A percentile compares a stretch with the other conserved stretches of the same genome.
phyloP scores from a whole-genome alignment of 2,329 filamentous ascomycete species.

The Canariomyces notabilis region DNA sequence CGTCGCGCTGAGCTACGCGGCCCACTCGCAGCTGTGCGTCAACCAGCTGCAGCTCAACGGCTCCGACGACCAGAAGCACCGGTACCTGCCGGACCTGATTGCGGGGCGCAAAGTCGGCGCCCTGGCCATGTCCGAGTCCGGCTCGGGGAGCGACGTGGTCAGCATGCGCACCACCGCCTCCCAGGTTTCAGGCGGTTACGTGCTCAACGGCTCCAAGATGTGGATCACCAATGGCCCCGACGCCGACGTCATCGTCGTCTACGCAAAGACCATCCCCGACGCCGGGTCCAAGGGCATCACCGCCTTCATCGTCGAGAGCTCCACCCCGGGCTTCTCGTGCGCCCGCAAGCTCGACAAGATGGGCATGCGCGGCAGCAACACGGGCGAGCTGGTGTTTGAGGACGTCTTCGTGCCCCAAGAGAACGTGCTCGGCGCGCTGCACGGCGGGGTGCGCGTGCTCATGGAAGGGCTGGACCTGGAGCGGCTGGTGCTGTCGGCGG shows the following conservation, averaged over 20 bases:
- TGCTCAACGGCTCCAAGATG: conserved; percentile 92
- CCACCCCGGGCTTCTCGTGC: conserved; percentile 70
- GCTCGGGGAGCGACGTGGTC: conserved; percentile 87
- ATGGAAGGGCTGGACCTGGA: conserved; percentile 97
- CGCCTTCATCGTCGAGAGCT: conserved; percentile 80
- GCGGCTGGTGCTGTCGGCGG: conserved; percentile 83
- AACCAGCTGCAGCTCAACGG: conserved; percentile 95
- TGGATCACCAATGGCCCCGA: conserved; percentile 99
- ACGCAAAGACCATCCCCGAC: conserved; percentile 84
- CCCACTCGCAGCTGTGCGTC: conserved; percentile 92
- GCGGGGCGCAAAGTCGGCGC: conserved; percentile 78
- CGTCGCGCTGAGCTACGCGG: conserved; percentile 87
- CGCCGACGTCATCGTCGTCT: conserved; percentile 90
- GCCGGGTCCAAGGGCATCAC: conserved; percentile 86
- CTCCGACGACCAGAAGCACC: conserved; percentile 68
- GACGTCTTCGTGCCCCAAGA: conserved; percentile 80
- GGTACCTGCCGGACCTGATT: conserved; percentile 75
- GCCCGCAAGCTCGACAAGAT: conserved; percentile 94
- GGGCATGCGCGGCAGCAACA: conserved; percentile 96
- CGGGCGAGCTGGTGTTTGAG: conserved; percentile 88
- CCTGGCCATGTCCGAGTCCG: conserved; percentile 91
- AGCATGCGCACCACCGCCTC: conserved; percentile 87
- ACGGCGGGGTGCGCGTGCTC: conserved; percentile 80
- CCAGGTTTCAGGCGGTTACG: conserved; percentile 75
- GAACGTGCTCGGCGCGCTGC: conserved; percentile 73